phyloP scores from a whole-genome alignment of 495 filamentous ascomycete species.

The Xylaria palmicola region DNA sequence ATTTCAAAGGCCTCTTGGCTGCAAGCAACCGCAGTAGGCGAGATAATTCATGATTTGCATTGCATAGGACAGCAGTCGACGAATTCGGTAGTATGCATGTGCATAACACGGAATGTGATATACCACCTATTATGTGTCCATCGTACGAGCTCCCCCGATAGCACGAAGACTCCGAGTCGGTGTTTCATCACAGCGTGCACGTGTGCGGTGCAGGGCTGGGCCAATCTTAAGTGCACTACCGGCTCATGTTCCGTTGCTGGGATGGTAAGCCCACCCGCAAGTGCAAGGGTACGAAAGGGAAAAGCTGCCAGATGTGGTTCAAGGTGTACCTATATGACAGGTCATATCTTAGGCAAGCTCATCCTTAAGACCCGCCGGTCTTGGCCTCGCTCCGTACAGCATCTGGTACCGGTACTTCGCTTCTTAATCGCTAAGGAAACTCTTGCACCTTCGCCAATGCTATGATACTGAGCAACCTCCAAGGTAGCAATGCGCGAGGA shows the following conservation, averaged over 20 bases:
- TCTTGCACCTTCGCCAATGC: background rate
- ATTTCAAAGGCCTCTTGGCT: background rate
- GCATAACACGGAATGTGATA: constrained; percentile 3
- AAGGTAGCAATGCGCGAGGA: background rate
- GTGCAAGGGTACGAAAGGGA: constrained; percentile 1
- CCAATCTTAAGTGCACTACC: constrained; percentile 6
- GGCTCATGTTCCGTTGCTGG: constrained; percentile 16
- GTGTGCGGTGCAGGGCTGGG: constrained; percentile 1
- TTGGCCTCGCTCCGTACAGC: too few species aligned
- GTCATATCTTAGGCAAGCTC: background rate
- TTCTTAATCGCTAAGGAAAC: background rate
- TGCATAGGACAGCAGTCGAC: background rate
- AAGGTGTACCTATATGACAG: constrained; percentile 13
- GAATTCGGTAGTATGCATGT: constrained; percentile 9
- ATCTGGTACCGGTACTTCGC: constrained; percentile 8
- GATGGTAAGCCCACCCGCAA: constrained; percentile 11
- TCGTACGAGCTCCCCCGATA: constrained; percentile 9
- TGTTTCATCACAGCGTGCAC: constrained; percentile 1
- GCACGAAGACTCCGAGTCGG: background rate
- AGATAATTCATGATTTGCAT: constrained; percentile 4
- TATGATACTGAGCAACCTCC: background rate
- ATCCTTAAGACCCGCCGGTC: background rate
- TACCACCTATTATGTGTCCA: background rate
- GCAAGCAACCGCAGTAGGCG: constrained; percentile 8
- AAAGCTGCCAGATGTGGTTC: constrained; percentile 1